Evolutionary conservation across 139 green algal species (phyloP), one percentile per base, ranked within the genome.

Genomic region (Monoraphidium neglectum): DNA sequence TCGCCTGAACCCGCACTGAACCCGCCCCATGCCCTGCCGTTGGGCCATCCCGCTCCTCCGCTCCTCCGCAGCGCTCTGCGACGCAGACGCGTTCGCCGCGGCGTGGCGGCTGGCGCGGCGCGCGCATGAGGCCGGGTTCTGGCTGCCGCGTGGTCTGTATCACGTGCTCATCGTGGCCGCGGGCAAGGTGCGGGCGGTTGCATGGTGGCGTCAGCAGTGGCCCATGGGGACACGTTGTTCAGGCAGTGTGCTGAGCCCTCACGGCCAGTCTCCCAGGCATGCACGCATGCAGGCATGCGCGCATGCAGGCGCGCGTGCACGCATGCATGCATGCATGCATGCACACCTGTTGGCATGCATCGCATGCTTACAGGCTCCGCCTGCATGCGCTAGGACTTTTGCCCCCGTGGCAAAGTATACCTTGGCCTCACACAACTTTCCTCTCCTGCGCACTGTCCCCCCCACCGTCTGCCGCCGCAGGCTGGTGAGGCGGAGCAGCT

Each of bases 141-240:
- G 64, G 36, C 65, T 79, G 73, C 73, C 73, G 23, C 63, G 72
- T 26, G 35, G 53, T 21, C 47, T 72, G 16, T 38, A 68, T 37
- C 73, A 79, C 73, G 54, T n/a, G 23, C 62, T 79, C n/a, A 51
- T 79, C 38, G 73, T 73, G 62, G 35, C 40, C 26, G 73, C 73
- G 43, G 73, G 73, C 32, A 49, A 79, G 73, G 73, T 79, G 62
- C 10, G 73, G 24, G 32, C 10, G 4, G 33, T 21, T 21, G 24
- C 12, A 15, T 57, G 33, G 35, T 12, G 24, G 16, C 16, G 10
- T 4, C 65, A 54, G 65, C 38, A 56, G 28, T 33, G 21, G 4
- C 33, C 38, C 4, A 30, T 8, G 38, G 10, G 3, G 4, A 35
- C 21, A 24, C 10, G 37, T 36, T 13, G n/a, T 59, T 36, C 38